A percentile compares a stretch with the other conserved stretches of the same genome.
Conservation (phyloP, 768 basidiomycete genomes). For the Rhodotorula babjevae region DNA sequence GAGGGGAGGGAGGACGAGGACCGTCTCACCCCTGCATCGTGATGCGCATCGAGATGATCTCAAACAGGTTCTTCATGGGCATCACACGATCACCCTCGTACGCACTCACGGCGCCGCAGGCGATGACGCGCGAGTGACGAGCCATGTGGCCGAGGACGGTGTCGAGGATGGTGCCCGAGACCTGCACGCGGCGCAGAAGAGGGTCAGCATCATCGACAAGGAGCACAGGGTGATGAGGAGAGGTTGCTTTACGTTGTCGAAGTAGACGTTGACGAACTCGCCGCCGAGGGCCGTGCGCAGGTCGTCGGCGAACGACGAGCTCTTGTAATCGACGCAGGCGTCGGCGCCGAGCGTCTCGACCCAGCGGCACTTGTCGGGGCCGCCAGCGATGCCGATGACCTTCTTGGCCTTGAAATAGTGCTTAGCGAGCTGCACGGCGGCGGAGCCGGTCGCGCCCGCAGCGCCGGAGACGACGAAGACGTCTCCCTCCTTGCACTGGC, state of each 20-base stretch:
- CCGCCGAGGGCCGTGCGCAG: conserved; percentile 26
- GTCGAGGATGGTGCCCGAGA: conserved; percentile 42
- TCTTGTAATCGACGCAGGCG: conserved; percentile 47
- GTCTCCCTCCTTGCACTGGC: conserved; percentile 40
- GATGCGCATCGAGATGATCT: conserved; percentile 42
- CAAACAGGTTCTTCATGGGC: conserved; percentile 36
- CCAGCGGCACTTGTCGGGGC: conserved; percentile 45
- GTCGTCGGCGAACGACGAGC: conserved; percentile 30
- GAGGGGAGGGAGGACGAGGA: too few relatives aligned
- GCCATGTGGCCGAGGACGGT: conserved; percentile 35
- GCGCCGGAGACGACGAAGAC: conserved; percentile 45
- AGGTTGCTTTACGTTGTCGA: background rate
- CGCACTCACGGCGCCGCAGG: conserved; percentile 35
- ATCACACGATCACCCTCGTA: conserved; percentile 28
- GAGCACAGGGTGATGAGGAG: too few relatives aligned
- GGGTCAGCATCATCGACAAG: too few relatives aligned
- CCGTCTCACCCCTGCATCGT: conserved; percentile 21
- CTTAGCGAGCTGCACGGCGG: conserved; percentile 43
- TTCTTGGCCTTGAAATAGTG: conserved; percentile 44
- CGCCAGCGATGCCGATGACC: conserved; percentile 46
- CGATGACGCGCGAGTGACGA: conserved; percentile 37
- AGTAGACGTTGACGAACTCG: conserved; percentile 21
- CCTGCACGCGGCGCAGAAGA: too few relatives aligned
- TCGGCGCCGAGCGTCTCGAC: conserved; percentile 47
- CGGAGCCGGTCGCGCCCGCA: conserved; percentile 41